Percentiles rank a stretch among this genome's conserved stretches.
These are phyloP conservation scores for Mitragyna speciosa DNA, from an alignment of 257 asterid species.

Conservation along the genomic window DNA sequence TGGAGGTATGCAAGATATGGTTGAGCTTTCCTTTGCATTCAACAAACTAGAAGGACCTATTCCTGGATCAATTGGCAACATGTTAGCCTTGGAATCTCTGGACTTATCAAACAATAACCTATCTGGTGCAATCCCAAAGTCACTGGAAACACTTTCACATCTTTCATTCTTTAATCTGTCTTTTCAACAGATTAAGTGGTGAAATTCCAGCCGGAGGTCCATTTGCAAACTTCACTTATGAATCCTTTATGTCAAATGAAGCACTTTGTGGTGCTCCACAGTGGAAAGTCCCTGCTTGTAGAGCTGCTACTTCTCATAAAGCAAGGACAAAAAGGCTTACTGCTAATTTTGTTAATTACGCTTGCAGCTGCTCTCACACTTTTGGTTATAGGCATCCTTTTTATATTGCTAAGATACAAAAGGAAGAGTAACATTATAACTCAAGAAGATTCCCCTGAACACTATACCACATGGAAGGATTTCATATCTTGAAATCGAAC, in stretches of 20 bases:
- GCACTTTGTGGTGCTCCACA: slow-evolving; percentile 16
- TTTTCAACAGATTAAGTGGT: slow-evolving; percentile 18
- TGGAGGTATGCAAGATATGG: slow-evolving; percentile 8
- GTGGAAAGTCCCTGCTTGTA: not conserved
- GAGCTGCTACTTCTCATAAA: not conserved
- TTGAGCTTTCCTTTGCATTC: not conserved
- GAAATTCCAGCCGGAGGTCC: slow-evolving; percentile 22
- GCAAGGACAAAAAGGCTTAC: not conserved
- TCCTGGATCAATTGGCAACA: slow-evolving; percentile 16
- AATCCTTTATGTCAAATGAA: slow-evolving; percentile 15
- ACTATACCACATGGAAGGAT: too few species aligned
- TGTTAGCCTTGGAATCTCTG: slow-evolving; percentile 24
- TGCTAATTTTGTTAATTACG: not conserved
- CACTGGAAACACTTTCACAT: slow-evolving; percentile 17
- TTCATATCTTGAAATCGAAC: too few species aligned
- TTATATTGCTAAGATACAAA: too few species aligned
- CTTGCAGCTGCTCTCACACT: too few species aligned
- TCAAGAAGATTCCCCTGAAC: too few species aligned
- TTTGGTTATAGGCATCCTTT: too few species aligned
- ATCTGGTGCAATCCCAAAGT: slow-evolving; percentile 22
- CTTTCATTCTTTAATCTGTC: slow-evolving; percentile 15
- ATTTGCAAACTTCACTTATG: slow-evolving; percentile 15
- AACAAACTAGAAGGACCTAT: slow-evolving; percentile 23
- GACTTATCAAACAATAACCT: slow-evolving; percentile 16
- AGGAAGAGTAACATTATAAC: too few species aligned